phyloP scores from a whole-genome alignment of 2,329 filamentous ascomycete species.

The Aureobasidium vineae region DNA sequence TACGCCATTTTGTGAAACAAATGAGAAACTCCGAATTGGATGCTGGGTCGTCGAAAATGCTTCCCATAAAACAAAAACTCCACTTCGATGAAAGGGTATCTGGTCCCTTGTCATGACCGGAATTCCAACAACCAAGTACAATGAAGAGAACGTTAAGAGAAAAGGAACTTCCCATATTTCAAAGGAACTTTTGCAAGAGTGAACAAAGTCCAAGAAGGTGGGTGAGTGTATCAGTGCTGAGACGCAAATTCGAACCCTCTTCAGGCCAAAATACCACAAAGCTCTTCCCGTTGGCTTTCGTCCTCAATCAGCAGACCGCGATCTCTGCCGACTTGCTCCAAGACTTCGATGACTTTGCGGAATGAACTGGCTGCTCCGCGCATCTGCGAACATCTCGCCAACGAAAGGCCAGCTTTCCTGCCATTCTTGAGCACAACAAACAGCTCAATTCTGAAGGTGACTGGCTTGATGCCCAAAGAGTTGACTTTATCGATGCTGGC shows the following conservation, averaged over 20 bases:
- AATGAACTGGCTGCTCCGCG: conserved; percentile 90
- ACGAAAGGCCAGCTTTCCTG: conserved; percentile 69
- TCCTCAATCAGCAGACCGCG: conserved; percentile 67
- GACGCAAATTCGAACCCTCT: background rate
- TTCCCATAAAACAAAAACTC: conserved; percentile 10
- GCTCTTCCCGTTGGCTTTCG: conserved; percentile 44
- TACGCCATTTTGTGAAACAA: background rate
- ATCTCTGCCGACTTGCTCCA: conserved; percentile 65
- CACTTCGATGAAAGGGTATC: conserved; percentile 11
- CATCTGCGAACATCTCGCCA: conserved; percentile 84
- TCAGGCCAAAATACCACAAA: conserved; percentile 43
- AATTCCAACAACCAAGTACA: conserved; percentile 11
- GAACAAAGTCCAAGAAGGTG: background rate
- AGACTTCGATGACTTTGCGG: conserved; percentile 73
- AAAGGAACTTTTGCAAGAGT: background rate
- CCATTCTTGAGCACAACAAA: conserved; percentile 88
- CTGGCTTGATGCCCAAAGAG: conserved; percentile 77
- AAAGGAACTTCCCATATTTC: background rate
- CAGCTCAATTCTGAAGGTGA: conserved; percentile 83
- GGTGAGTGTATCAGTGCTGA: background rate
- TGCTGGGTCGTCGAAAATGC: background rate
- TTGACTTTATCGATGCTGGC: conserved; percentile 74
- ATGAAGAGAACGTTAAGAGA: background rate
- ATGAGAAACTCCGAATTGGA: conserved; percentile 13
- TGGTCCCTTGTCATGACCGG: background rate